Evolutionary conservation across 306 rosid species (phyloP).

Genomic region (Styphnolobium japonicum): DNA sequence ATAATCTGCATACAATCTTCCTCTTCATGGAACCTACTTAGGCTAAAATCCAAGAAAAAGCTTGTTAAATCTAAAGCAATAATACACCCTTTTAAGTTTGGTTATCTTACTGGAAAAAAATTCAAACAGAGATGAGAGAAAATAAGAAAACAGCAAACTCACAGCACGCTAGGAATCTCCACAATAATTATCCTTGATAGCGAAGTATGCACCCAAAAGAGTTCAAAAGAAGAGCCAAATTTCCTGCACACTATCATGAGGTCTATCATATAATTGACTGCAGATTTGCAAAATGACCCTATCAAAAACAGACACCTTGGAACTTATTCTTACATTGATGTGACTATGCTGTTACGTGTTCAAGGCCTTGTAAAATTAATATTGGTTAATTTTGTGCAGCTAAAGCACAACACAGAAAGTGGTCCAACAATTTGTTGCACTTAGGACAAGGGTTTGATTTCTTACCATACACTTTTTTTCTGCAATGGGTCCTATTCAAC

Average conservation of each 20-base stretch:
- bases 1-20: neutral
- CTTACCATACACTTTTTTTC: neutral
- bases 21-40: neutral
- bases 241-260: neutral
- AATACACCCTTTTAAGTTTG: neutral
- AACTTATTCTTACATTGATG: neutral
- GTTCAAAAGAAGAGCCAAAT: neutral
- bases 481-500: neutral
- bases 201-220: neutral
- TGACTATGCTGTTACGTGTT: neutral
- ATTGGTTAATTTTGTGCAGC: neutral
- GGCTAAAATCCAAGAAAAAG: conserved; percentile 4
- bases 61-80: neutral
- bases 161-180: neutral
- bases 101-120: neutral
- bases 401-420: neutral
- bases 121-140: neutral
- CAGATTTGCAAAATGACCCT: neutral
- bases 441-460: conserved; percentile 8
- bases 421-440: conserved; percentile 15
- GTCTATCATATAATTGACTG: neutral
- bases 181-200: neutral
- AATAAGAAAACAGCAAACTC: neutral
- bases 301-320: neutral
- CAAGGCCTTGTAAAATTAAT: neutral